A percentile compares a stretch with the other conserved stretches of the same genome.
These are phyloP conservation scores for Chalaropsis ovoidea DNA, from an alignment of 2,329 filamentous ascomycete species.

Conservation along the genomic window DNA sequence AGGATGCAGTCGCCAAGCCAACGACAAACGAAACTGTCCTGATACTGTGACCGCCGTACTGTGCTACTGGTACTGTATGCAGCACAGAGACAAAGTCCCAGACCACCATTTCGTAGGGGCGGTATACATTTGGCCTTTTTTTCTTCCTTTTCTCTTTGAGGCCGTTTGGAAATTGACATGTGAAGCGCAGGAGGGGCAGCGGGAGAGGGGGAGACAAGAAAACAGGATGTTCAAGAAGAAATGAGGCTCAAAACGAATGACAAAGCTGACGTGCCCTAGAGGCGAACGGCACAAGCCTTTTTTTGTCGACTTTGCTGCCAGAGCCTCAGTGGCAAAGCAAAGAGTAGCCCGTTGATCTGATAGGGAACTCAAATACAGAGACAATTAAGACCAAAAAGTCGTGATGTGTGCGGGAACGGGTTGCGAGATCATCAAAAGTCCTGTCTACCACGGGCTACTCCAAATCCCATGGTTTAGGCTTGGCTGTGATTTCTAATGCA, in stretches of 20 bases:
- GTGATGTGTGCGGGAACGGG: slow-evolving; percentile 1
- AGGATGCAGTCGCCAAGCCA: slow-evolving; percentile 14
- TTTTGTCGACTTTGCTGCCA: background rate
- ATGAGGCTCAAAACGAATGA: slow-evolving; percentile 8
- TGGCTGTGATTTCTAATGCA: background rate
- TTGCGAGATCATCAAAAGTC: background rate
- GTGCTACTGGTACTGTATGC: background rate
- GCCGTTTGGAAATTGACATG: background rate
- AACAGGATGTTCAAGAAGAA: background rate
- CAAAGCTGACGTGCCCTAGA: background rate
- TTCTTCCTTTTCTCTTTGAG: background rate
- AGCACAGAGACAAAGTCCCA: background rate
- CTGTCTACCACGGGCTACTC: background rate
- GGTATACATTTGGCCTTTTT: background rate
- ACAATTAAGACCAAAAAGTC: background rate
- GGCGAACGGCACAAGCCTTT: background rate
- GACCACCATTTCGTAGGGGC: background rate
- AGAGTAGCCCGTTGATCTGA: background rate
- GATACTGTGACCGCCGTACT: background rate
- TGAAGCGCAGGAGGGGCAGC: background rate
- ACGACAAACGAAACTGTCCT: slow-evolving; percentile 10
- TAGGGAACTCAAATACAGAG: background rate
- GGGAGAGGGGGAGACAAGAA: background rate
- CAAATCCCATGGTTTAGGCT: background rate
- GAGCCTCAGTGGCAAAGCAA: slow-evolving; percentile 8